These are phyloP conservation scores for Wickerhamiella brachini DNA, from an alignment of 805 yeast genomes.

Conservation along the genomic window DNA sequence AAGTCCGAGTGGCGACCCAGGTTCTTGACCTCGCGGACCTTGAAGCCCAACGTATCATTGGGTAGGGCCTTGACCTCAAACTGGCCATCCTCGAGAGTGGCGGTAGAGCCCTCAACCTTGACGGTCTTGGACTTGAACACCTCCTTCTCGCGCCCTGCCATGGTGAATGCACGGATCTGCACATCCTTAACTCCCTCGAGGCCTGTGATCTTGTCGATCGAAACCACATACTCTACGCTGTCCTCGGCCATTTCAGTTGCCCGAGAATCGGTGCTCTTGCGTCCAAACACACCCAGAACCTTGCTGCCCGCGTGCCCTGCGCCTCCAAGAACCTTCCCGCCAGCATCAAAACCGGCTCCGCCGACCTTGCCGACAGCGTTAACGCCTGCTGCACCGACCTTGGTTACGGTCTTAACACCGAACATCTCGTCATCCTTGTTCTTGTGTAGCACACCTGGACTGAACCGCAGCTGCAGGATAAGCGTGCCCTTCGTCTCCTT, in stretches of 20 bases:
- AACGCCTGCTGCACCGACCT: slow-evolving; percentile 23
- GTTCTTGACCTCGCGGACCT: slow-evolving; percentile 51
- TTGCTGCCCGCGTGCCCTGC: slow-evolving; percentile 26
- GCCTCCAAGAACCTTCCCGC: slow-evolving; percentile 30
- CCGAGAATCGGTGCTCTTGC: slow-evolving; percentile 12
- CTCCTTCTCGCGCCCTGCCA: slow-evolving; percentile 35
- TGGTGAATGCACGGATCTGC: slow-evolving; percentile 35
- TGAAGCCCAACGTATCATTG: slow-evolving; percentile 45
- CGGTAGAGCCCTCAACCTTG: slow-evolving; percentile 36
- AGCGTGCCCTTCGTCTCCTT: slow-evolving; percentile 48
- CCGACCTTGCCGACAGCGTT: slow-evolving; percentile 38
- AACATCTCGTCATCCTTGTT: slow-evolving; percentile 12
- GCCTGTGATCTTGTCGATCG: slow-evolving; percentile 15
- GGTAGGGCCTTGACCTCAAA: slow-evolving; percentile 53
- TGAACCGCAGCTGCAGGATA: slow-evolving; percentile 45
- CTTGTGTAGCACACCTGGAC: slow-evolving; percentile 47
- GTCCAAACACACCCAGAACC: slow-evolving; percentile 32
- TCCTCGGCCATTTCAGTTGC: slow-evolving; percentile 11
- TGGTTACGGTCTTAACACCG: slow-evolving; percentile 14
- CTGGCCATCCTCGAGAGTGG: slow-evolving; percentile 35
- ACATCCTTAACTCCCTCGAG: slow-evolving; percentile 18
- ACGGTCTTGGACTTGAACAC: slow-evolving; percentile 49
- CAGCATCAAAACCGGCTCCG: slow-evolving; percentile 36
- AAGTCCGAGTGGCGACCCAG: slow-evolving; percentile 57
- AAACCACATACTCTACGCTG: slow-evolving; percentile 5